Conservation (phyloP, 768 basidiomycete species). For the Pholiota microspora region DNA sequence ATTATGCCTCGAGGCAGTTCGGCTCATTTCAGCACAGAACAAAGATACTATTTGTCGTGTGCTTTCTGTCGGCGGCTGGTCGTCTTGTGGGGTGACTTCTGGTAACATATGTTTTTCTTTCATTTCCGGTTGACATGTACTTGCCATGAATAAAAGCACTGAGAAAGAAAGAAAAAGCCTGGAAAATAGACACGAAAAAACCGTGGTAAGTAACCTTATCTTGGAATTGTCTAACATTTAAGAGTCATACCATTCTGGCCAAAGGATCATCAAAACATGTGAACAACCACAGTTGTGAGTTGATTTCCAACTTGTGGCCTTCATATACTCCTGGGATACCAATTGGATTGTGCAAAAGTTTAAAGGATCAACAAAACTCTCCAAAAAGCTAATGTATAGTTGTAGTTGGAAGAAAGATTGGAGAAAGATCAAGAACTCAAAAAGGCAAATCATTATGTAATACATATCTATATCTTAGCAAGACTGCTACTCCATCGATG, state of each 20-base stretch:
- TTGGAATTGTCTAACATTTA: not conserved
- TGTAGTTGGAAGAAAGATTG: too few species aligned
- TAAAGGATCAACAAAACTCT: too few species aligned
- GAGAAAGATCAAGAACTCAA: too few species aligned
- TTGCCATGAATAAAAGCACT: slow-evolving; percentile 7
- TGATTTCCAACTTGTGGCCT: too few species aligned
- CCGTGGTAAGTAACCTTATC: slow-evolving; percentile 6
- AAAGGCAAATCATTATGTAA: too few species aligned
- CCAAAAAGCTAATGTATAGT: too few species aligned
- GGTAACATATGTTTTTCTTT: slow-evolving; percentile 10
- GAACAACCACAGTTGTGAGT: not conserved
- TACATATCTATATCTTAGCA: too few species aligned
- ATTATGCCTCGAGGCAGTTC: slow-evolving; percentile 32
- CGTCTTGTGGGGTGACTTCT: not conserved
- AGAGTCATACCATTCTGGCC: not conserved
- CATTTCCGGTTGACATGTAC: slow-evolving; percentile 20
- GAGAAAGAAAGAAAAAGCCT: slow-evolving; percentile 1
- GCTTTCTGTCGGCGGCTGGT: not conserved
- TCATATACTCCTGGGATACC: too few species aligned
- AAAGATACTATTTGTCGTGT: slow-evolving; percentile 5
- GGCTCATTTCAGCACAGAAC: slow-evolving; percentile 16
- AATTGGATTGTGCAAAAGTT: too few species aligned
- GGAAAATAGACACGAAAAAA: not conserved
- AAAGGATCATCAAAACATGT: not conserved
- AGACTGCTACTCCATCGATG: too few species aligned